Conservation (phyloP, 2,329 filamentous ascomycete genomes). For the Botrytis galanthina region DNA sequence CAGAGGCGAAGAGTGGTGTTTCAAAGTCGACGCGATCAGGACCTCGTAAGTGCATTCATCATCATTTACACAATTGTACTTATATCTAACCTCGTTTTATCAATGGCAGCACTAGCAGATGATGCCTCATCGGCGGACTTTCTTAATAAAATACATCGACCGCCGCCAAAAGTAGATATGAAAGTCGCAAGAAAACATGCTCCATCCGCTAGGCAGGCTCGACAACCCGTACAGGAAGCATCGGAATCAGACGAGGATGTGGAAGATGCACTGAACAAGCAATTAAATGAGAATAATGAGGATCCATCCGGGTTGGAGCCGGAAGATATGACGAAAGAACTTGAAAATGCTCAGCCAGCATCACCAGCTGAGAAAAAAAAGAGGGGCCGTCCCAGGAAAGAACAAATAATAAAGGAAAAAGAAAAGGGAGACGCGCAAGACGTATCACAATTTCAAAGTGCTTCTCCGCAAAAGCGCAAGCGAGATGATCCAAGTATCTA, state of each 20-base stretch:
- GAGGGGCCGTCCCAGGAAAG: not conserved
- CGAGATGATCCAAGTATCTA: not conserved
- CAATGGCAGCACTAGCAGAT: not conserved
- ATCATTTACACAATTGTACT: not conserved
- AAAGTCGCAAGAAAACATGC: not conserved
- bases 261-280: not conserved
- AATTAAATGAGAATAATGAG: not conserved
- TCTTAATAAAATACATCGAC: not conserved
- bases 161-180: not conserved
- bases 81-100: not conserved
- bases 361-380: not conserved
- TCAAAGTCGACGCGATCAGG: no score
- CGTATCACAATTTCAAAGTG: not conserved
- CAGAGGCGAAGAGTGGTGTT: not conserved
- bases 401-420: not conserved
- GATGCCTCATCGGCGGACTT: not conserved
- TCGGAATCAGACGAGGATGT: not conserved
- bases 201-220: not conserved
- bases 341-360: not conserved
- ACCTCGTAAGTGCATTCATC: not conserved
- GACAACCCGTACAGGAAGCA: not conserved
- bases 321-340: slow-evolving; percentile 6
- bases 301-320: not conserved
- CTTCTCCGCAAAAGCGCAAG: slow-evolving; percentile 9
- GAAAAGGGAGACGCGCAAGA: not conserved